Percentiles rank a stretch among this genome's conserved stretches.
Conservation (phyloP, 2,329 filamentous ascomycete genomes). For the Xylaria sp. region DNA sequence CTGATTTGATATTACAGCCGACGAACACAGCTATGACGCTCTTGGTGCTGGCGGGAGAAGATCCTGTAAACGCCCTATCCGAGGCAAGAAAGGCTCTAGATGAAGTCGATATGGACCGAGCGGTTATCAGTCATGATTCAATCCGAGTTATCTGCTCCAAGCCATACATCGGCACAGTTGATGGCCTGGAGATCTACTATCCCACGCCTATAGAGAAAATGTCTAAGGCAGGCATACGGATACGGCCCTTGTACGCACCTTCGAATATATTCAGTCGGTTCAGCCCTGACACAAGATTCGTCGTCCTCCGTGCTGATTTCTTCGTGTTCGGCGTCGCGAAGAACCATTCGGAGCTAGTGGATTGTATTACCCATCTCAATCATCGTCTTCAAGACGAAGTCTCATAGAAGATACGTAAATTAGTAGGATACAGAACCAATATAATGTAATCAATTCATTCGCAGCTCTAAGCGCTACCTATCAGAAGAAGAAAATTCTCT, state of each 20-base stretch:
- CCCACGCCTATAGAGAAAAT: slow-evolving; percentile 34
- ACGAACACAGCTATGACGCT: slow-evolving; percentile 39
- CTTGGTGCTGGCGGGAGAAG: slow-evolving; percentile 28
- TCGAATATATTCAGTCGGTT: slow-evolving; percentile 39
- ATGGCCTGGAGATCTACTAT: slow-evolving; percentile 33
- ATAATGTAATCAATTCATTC: background rate
- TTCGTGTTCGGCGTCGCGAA: slow-evolving; percentile 42
- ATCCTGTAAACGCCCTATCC: slow-evolving; percentile 1
- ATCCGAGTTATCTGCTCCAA: slow-evolving; percentile 34
- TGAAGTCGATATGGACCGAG: slow-evolving; percentile 14
- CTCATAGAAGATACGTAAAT: background rate
- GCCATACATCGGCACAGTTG: background rate
- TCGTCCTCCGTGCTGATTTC: slow-evolving; percentile 42
- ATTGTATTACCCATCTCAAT: slow-evolving; percentile 29
- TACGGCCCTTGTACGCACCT: slow-evolving; percentile 31
- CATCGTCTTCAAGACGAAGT: slow-evolving; percentile 3
- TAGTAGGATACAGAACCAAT: background rate
- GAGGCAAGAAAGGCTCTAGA: slow-evolving; percentile 37
- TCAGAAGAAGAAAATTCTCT: background rate
- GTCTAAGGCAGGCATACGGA: slow-evolving; percentile 9
- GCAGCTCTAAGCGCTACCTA: background rate
- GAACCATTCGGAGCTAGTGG: slow-evolving; percentile 25
- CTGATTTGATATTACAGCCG: slow-evolving; percentile 39
- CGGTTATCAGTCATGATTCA: slow-evolving; percentile 35
- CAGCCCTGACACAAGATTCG: slow-evolving; percentile 36